Base-by-base conservation (phyloP, 2,329 filamentous ascomycete species). In the Nothopassalora personata region DNA sequence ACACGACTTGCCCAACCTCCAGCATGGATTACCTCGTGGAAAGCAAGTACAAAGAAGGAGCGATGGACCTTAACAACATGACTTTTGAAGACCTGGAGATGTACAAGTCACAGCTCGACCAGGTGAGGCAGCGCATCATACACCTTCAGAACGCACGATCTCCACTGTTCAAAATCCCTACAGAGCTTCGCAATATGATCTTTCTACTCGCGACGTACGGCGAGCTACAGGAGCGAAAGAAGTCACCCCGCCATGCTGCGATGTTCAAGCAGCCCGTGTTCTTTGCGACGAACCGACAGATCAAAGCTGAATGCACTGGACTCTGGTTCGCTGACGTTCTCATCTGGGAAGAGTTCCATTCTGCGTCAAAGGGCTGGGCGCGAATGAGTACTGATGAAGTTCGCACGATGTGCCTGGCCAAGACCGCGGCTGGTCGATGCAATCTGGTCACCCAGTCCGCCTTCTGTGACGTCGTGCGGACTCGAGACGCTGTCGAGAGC, bases 321-420 rank as follows among this genome's bases (percentile, higher is more conserved):
- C 49, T 65, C 6, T 66, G 64, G 64, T 59, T 57, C 15, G 30
- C 45, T 15, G 60, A 65, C 33, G 54, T 66, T 19, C 51, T 66
- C 2, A 34, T 55, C 11, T 66, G 64, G 64, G 63, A 66, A 49
- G 64, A 66, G 36, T 60, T 58, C 13, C 28, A 52, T 23, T 28
- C 54, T 7, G 34, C 33, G 5, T 23, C 48, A 5, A 47, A 60
- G 15, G n/a, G 13, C 7, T 66, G 64, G 64, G 58, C 33, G 46
- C 28, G 15, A 13, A 28, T 66, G 19, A 18, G 27, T 1, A 53
- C 57, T 34, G 54, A 56, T 6, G 54, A 62, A 23, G 49, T 64
- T 1, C 47, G 48, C 23, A 51, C 19, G 1, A 58, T 66, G 27
- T 61, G 59, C 43, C 27, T 31, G 9, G 57, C 58, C 28, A 61